Evolutionary conservation across 805 yeast species (phyloP).

Genomic region (Metschnikowia lochheadii): DNA sequence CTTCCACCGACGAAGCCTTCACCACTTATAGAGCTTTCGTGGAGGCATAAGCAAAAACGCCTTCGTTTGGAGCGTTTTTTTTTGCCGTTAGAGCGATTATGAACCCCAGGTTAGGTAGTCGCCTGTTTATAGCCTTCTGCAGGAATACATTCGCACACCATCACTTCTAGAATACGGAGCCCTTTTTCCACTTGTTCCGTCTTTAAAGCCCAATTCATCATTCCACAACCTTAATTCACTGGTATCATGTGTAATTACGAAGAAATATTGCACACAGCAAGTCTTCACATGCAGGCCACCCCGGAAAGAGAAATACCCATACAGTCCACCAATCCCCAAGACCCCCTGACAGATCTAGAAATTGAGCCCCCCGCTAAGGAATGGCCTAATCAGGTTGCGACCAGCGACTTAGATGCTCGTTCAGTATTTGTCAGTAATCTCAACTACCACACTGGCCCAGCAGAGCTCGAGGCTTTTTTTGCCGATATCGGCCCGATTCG

Average conservation of each 20-base stretch:
- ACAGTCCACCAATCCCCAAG: neutral
- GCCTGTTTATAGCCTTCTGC: neutral
- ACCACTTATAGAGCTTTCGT: slow-evolving; percentile 89
- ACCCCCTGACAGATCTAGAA: neutral
- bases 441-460: slow-evolving; percentile 46
- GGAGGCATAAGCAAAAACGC: slow-evolving; percentile 44
- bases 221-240: neutral
- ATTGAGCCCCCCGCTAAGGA: neutral
- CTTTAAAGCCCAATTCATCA: too few relatives aligned
- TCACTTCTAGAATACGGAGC: neutral
- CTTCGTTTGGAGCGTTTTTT: neutral
- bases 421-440: slow-evolving; percentile 55
- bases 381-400: slow-evolving; percentile 1
- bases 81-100: too few relatives aligned
- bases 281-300: neutral
- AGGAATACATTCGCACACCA: neutral
- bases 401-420: slow-evolving; percentile 43
- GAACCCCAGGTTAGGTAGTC: neutral
- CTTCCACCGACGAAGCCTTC: slow-evolving; percentile 46
- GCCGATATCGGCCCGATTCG: slow-evolving; percentile 42
- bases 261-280: neutral
- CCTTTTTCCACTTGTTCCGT: too few relatives aligned
- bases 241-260: neutral
- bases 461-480: slow-evolving; percentile 46
- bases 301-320: neutral